Evolutionary conservation across 306 rosid genomes (phyloP), one percentile per base, ranked within the genome.

Genomic region (Vigna unguiculata): DNA sequence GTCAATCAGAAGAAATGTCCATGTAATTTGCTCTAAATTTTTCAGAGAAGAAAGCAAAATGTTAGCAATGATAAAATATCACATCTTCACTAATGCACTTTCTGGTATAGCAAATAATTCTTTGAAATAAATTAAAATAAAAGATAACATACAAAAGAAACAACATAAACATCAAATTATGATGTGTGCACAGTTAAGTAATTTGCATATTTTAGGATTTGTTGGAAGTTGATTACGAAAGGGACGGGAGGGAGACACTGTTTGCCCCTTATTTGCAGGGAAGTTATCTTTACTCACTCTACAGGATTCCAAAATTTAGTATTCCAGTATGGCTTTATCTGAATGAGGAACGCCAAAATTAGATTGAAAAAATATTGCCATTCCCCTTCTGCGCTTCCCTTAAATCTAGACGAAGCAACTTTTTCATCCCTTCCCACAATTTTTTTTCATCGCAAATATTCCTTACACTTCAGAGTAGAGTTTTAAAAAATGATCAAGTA

Each of bases 101-200:
- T 49, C 34, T 14, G 19, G 28, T 36, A 20, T 75, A 61, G 17
- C 12, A 2, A 51, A 54, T 34, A 57, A 52, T 40, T 69, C 47
- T 11, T 64, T 20, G 12, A 45, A 74, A 41, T 52, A 48, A 19
- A 57, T n/a, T 47, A 12, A 16, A 22, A 25, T 25, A 25, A 53
- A 68, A 41, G 45, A 48, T 19, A 57, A n/a, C 62, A 12, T 21
- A 32, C 30, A 58, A 25, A 74, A 80, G 46, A 46, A 76, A 71
- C 72, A 34, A 48, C 12, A 57, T 70, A 75, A 69, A 71, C 78
- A 75, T 79, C 66, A 68, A 59, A 78, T 14, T 53, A 5, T 53
- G 40, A 54, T 21, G 51, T 68, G 24, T 46, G 65, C 1, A 15
- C 63, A 47, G 65, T 45, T 62, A 55, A 71, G 28, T 34, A 76